phyloP scores from a whole-genome alignment of 2,329 filamentous ascomycete genomes.

The Rosellinia necatrix region DNA sequence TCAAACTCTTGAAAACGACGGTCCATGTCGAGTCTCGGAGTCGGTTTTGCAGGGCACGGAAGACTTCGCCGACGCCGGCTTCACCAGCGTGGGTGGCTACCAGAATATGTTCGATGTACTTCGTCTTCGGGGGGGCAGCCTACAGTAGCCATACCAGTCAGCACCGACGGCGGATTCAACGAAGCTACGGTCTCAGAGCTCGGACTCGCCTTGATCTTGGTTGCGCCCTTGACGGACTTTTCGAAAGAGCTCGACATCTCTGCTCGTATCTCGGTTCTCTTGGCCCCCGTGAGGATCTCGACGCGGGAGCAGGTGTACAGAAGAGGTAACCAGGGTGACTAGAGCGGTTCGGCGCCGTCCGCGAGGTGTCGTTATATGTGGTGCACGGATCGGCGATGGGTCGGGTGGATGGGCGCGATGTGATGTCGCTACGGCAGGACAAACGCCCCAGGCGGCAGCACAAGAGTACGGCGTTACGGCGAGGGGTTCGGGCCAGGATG shows the following conservation, averaged over 20 bases:
- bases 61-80: constrained; percentile 92
- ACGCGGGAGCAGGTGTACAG: not conserved
- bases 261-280: too few species aligned
- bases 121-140: constrained; percentile 96
- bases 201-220: constrained; percentile 86
- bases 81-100: constrained; percentile 94
- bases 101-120: constrained; percentile 98
- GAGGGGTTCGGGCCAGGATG: not conserved
- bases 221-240: constrained; percentile 98
- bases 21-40: constrained; percentile 98
- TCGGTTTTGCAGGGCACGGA: constrained; percentile 85
- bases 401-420: constrained; percentile 10
- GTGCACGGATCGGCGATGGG: constrained; percentile 7
- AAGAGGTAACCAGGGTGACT: constrained; percentile 19
- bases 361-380: constrained; percentile 1
- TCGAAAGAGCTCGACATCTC: constrained; percentile 88
- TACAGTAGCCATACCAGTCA: constrained; percentile 44
- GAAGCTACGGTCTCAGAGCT: not conserved
- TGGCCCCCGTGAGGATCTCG: not conserved
- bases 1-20: constrained; percentile 97
- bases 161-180: constrained; percentile 9
- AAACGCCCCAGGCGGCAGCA: constrained; percentile 10
- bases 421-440: constrained; percentile 23
- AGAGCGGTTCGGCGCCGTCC: constrained; percentile 10
- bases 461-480: constrained; percentile 11